phyloP scores from a whole-genome alignment of 495 filamentous ascomycete genomes.

The Trichoderma asperelloides region DNA sequence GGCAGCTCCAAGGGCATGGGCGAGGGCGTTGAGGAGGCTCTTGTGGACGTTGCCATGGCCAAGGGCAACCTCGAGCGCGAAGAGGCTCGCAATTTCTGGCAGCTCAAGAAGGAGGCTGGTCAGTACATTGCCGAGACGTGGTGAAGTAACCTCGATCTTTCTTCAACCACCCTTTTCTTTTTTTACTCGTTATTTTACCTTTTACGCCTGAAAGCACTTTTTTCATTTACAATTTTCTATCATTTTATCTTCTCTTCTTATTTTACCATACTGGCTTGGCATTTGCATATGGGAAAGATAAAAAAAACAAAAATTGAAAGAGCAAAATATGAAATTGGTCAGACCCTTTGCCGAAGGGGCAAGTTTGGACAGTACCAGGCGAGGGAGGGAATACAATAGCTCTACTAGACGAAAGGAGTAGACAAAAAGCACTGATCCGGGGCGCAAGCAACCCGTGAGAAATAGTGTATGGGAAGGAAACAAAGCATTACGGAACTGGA shows the following conservation, averaged over 20 bases:
- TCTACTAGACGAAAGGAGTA: neutral
- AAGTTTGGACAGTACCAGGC: neutral
- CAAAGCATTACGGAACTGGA: neutral
- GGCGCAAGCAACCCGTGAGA: neutral
- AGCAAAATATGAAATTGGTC: neutral
- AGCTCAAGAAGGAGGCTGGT: slow-evolving; percentile 69
- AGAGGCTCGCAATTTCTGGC: slow-evolving; percentile 71
- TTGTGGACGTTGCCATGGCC: slow-evolving; percentile 70
- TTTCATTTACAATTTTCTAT: neutral
- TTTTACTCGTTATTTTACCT: neutral
- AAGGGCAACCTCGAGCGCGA: slow-evolving; percentile 67
- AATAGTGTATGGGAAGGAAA: neutral
- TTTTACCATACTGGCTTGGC: neutral
- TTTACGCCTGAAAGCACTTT: neutral
- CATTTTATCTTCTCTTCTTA: neutral
- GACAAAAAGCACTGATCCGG: neutral
- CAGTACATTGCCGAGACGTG: slow-evolving; percentile 81
- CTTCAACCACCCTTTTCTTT: neutral
- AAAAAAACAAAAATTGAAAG: neutral
- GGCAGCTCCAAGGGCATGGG: slow-evolving; percentile 94
- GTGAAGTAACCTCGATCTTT: slow-evolving; percentile 20
- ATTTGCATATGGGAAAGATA: neutral
- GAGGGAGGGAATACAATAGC: neutral
- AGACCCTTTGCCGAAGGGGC: neutral
- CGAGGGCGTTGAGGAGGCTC: slow-evolving; percentile 80